Evolutionary conservation across 768 basidiomycete species (phyloP).

Genomic region (Xerocomellus dryophilus): DNA sequence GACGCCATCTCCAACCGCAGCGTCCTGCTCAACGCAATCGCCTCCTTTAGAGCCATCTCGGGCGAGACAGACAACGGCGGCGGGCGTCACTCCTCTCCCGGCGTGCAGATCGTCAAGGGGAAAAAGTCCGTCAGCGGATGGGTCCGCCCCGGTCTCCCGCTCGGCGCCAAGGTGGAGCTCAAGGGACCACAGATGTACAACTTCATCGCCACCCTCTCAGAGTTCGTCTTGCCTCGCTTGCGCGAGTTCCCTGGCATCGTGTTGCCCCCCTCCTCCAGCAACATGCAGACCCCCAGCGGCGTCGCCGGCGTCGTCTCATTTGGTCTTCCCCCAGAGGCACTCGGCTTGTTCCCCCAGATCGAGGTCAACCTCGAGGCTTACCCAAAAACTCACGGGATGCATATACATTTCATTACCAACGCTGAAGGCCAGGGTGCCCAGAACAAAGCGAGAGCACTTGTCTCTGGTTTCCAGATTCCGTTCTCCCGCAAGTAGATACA

Average conservation of each 20-base stretch:
- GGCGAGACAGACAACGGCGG: conserved; percentile 78
- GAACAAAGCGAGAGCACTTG: conserved; percentile 77
- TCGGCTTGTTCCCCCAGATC: conserved; percentile 92
- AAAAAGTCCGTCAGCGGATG: conserved; percentile 73
- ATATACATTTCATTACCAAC: conserved; percentile 91
- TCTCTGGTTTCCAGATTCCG: conserved; percentile 92
- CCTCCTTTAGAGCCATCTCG: conserved; percentile 82
- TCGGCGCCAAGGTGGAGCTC: conserved; percentile 88
- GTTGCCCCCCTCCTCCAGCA: conserved; percentile 72
- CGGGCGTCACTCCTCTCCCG: conserved; percentile 63
- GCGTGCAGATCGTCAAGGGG: conserved; percentile 75
- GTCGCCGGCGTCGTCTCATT: conserved; percentile 88
- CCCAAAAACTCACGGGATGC: conserved; percentile 83
- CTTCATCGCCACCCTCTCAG: conserved; percentile 81
- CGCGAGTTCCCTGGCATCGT: conserved; percentile 85
- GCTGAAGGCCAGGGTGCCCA: conserved; percentile 86
- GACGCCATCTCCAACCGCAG: conserved; percentile 68
- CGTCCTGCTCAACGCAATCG: conserved; percentile 78
- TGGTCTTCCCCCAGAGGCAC: conserved; percentile 78
- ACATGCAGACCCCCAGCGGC: conserved; percentile 66
- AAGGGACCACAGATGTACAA: conserved; percentile 93
- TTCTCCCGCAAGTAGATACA: conserved; percentile 51
- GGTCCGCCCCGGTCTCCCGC: conserved; percentile 78
- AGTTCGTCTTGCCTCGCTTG: conserved; percentile 93
- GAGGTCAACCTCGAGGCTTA: conserved; percentile 93